phyloP scores from a whole-genome alignment of 2,329 filamentous ascomycete genomes.

The Cladophialophora yegresii region DNA sequence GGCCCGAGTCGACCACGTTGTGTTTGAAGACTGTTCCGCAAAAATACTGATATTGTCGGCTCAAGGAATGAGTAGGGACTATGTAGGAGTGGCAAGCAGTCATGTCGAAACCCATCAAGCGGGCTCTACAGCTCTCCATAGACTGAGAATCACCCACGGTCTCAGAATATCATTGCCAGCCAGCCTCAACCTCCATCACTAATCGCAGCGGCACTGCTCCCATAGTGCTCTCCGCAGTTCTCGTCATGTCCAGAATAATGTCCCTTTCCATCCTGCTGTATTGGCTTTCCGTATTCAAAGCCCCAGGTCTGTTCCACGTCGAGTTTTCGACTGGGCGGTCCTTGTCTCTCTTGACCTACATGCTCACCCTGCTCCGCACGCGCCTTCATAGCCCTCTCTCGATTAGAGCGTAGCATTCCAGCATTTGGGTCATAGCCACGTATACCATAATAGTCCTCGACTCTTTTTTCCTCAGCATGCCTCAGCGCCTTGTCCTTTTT shows the following conservation, averaged over 20 bases:
- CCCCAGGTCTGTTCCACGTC: constrained; percentile 23
- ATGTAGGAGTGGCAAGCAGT: neutral
- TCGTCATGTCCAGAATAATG: neutral
- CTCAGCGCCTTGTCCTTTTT: constrained; percentile 20
- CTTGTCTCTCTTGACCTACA: neutral
- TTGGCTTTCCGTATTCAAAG: constrained; percentile 17
- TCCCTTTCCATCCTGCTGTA: neutral
- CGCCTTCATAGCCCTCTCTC: neutral
- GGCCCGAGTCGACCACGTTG: neutral
- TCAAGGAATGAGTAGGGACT: neutral
- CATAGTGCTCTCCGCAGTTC: constrained; percentile 1
- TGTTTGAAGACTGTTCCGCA: neutral
- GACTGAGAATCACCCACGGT: neutral
- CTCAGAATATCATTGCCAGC: neutral
- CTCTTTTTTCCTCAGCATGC: constrained; percentile 39
- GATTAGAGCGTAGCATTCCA: constrained; percentile 22
- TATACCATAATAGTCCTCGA: constrained; percentile 35
- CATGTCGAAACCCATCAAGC: neutral
- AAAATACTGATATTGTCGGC: neutral
- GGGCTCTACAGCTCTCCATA: neutral
- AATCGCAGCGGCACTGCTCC: constrained; percentile 3
- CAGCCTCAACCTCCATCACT: neutral
- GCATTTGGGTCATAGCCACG: constrained; percentile 33
- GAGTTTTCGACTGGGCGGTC: neutral
- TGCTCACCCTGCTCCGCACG: neutral